Evolutionary conservation across 225 moss, liverwort and hornwort genomes (phyloP).

Genomic region (Marchantia polymorpha): DNA sequence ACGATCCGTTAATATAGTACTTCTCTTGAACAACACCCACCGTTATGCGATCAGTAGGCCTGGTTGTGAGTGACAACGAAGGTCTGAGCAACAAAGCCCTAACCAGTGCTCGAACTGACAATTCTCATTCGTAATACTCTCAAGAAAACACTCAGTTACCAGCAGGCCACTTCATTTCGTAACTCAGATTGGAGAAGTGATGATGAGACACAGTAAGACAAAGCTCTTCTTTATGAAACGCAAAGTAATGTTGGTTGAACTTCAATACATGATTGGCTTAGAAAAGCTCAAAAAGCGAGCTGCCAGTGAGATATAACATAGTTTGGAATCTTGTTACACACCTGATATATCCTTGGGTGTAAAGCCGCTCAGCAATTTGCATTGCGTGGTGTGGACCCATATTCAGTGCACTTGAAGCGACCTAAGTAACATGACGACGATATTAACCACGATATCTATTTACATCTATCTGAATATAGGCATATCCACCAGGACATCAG

Average conservation of each 20-base stretch:
- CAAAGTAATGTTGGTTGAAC: too few species aligned
- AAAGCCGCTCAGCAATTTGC: constrained; percentile 98
- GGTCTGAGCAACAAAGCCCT: neutral
- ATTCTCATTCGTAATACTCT: neutral
- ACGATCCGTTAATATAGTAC: neutral
- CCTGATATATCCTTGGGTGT: constrained; percentile 99
- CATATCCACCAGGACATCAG: neutral
- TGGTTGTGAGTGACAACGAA: neutral
- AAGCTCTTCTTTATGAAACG: too few species aligned
- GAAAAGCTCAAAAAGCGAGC: neutral
- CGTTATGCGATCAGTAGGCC: neutral
- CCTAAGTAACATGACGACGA: constrained; percentile 36
- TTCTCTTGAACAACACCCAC: neutral
- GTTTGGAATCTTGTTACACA: constrained; percentile 19
- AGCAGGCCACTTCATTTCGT: too few species aligned
- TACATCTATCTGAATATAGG: neutral
- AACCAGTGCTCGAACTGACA: neutral
- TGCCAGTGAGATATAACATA: neutral
- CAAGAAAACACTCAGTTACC: neutral
- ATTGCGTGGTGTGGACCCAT: constrained; percentile 96
- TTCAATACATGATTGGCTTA: too few species aligned
- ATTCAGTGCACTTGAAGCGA: constrained; percentile 94
- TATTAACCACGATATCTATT: neutral
- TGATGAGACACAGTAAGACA: too few species aligned
- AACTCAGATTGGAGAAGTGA: too few species aligned